A percentile compares a stretch with the other conserved stretches of the same genome.
phyloP scores from a whole-genome alignment of 139 green algal genomes.

The Chlorella vulgaris region DNA sequence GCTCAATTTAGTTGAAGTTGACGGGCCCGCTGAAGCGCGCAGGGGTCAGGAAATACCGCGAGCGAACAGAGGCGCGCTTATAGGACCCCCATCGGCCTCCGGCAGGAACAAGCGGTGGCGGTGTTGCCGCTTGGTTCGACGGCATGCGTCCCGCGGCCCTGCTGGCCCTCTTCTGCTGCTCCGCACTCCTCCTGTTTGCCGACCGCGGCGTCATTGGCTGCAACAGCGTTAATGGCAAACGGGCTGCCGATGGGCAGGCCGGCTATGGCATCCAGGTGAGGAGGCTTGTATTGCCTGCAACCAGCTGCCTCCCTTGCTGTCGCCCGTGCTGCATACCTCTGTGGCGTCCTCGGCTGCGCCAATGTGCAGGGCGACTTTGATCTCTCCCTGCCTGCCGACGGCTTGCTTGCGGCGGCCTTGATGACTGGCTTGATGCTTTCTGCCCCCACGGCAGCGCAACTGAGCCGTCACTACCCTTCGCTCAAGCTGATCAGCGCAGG shows the following conservation, averaged over 20 bases:
- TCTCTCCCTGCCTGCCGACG: background rate
- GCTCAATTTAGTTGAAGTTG: too few relatives aligned
- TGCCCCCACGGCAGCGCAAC: background rate
- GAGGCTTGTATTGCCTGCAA: too few relatives aligned
- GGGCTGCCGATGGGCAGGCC: background rate
- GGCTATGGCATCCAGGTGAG: conserved; percentile 21
- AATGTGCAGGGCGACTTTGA: conserved; percentile 32
- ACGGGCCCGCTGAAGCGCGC: too few relatives aligned
- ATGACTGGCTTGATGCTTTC: conserved; percentile 17
- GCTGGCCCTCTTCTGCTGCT: conserved; percentile 10
- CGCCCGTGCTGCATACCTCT: too few relatives aligned
- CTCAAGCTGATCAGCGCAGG: conserved; percentile 15
- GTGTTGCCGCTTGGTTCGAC: background rate
- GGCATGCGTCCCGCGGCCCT: background rate
- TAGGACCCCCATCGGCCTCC: too few relatives aligned
- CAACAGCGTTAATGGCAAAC: conserved; percentile 21
- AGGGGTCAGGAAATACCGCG: too few relatives aligned
- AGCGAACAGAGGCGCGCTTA: too few relatives aligned
- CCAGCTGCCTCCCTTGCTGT: too few relatives aligned
- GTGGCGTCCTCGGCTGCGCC: too few relatives aligned
- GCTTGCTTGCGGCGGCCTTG: conserved; percentile 7
- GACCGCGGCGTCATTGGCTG: conserved; percentile 4
- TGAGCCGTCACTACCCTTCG: background rate
- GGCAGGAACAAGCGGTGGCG: background rate
- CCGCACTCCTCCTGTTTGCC: conserved; percentile 4